Conservation (phyloP, 139 green algal genomes). For the Picochlorum sp. region DNA sequence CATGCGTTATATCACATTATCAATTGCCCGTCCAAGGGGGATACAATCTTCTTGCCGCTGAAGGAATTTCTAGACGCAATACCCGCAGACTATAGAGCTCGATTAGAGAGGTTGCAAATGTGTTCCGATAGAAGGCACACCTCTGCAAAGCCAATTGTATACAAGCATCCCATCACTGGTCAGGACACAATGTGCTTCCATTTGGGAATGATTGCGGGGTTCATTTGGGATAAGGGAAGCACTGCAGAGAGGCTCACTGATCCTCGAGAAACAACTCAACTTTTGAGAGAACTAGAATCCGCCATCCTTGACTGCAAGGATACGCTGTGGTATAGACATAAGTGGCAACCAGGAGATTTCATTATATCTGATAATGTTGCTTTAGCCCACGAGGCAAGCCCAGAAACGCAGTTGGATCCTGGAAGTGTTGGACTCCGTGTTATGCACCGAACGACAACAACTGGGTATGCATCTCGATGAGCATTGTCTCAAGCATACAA, state of each 20-base stretch:
- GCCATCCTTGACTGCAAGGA: neutral
- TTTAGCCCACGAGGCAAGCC: conserved; percentile 33
- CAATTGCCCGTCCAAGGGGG: conserved; percentile 12
- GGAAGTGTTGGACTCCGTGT: conserved; percentile 32
- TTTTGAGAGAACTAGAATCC: conserved; percentile 31
- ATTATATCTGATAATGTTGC: conserved; percentile 45
- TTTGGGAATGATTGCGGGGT: conserved; percentile 32
- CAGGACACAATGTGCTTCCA: conserved; percentile 40
- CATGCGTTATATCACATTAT: conserved; percentile 38
- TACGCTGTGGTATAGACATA: conserved; percentile 10
- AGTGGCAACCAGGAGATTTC: conserved; percentile 42
- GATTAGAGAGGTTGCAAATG: conserved; percentile 39
- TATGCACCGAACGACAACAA: conserved; percentile 41
- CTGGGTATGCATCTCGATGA: conserved; percentile 12
- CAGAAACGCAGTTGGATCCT: conserved; percentile 32
- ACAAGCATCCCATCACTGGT: conserved; percentile 34
- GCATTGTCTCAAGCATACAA: conserved; percentile 1
- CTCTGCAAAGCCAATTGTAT: conserved; percentile 35
- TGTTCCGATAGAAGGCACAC: conserved; percentile 24
- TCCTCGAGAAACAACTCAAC: conserved; percentile 18
- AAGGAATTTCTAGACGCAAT: conserved; percentile 21
- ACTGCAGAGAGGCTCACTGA: conserved; percentile 10
- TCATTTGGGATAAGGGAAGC: conserved; percentile 31
- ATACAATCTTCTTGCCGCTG: conserved; percentile 36
- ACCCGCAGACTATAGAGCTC: conserved; percentile 11